Conservation (phyloP, 257 asterid genomes). For the Nicotiana tomentosiformis region DNA sequence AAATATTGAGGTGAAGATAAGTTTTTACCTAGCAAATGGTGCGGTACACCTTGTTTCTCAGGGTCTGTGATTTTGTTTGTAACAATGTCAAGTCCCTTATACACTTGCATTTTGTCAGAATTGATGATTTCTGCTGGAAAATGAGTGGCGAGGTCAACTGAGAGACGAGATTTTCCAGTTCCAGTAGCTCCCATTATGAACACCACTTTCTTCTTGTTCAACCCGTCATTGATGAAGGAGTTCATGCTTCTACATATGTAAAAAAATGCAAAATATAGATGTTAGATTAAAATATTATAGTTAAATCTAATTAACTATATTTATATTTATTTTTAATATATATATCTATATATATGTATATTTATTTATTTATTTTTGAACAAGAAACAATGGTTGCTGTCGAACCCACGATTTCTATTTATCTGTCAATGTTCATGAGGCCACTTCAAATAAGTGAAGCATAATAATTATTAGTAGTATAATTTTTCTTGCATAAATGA, state of each 20-base stretch:
- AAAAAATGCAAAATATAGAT: background rate
- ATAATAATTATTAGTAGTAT: no score
- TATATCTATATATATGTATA: no score
- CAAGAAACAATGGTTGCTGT: no score
- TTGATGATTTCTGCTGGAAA: conserved; percentile 19
- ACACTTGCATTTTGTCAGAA: conserved; percentile 27
- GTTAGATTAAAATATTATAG: background rate
- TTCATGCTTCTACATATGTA: background rate
- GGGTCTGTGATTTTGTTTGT: conserved; percentile 9
- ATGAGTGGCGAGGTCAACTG: conserved; percentile 10
- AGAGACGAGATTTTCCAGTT: conserved; percentile 17
- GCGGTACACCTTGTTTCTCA: conserved; percentile 18
- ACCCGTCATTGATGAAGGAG: background rate
- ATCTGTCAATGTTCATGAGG: no score
- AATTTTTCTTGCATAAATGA: no score
- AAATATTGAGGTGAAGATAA: background rate
- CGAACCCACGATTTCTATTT: no score
- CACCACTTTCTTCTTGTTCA: conserved; percentile 10
- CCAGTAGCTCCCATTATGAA: conserved; percentile 25
- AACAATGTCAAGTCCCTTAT: conserved; percentile 17
- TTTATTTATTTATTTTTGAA: no score
- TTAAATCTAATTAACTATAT: no score
- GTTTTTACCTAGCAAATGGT: conserved; percentile 15
- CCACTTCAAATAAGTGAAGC: no score
- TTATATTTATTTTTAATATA: no score